Conservation (phyloP, 2,329 filamentous ascomycete genomes). For the Colletotrichum simmondsii region DNA sequence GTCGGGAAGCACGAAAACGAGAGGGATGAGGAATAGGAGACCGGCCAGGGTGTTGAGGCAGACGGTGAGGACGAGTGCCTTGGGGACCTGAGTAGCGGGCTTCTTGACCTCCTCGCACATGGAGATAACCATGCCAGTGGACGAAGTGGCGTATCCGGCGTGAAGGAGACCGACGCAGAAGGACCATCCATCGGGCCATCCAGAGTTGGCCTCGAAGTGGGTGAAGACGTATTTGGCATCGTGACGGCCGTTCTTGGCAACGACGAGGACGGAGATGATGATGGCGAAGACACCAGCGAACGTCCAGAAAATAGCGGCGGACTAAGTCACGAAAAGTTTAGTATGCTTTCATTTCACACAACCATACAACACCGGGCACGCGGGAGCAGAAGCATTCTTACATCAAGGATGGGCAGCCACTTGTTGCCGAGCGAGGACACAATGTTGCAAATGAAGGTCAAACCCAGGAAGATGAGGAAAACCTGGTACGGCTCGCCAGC, state of each 20-base stretch:
- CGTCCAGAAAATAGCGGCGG: conserved; percentile 79
- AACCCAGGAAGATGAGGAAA: conserved; percentile 76
- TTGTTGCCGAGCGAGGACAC: conserved; percentile 76
- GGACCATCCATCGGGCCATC: conserved; percentile 78
- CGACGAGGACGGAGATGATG: conserved; percentile 68
- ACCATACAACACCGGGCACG: neutral
- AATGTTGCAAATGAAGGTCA: conserved; percentile 72
- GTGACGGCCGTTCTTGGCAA: conserved; percentile 76
- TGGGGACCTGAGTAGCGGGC: conserved; percentile 75
- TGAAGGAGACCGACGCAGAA: conserved; percentile 79
- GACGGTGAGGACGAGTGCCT: conserved; percentile 77
- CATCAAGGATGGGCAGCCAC: conserved; percentile 75
- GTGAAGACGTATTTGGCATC: conserved; percentile 72
- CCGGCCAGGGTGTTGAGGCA: conserved; percentile 74
- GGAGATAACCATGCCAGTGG: conserved; percentile 83
- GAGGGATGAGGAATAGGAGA: conserved; percentile 74
- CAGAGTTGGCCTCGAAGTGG: conserved; percentile 75
- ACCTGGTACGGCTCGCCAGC: conserved; percentile 70
- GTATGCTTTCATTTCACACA: neutral
- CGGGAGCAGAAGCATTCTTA: conserved; percentile 52
- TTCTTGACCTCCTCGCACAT: conserved; percentile 80
- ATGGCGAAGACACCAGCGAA: conserved; percentile 77
- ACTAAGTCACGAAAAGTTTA: conserved; percentile 52
- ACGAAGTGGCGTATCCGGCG: conserved; percentile 79
- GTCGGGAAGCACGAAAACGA: conserved; percentile 76